phyloP scores from a whole-genome alignment of 228 moss, liverwort and hornwort species.

The Sphagnum fallax region DNA sequence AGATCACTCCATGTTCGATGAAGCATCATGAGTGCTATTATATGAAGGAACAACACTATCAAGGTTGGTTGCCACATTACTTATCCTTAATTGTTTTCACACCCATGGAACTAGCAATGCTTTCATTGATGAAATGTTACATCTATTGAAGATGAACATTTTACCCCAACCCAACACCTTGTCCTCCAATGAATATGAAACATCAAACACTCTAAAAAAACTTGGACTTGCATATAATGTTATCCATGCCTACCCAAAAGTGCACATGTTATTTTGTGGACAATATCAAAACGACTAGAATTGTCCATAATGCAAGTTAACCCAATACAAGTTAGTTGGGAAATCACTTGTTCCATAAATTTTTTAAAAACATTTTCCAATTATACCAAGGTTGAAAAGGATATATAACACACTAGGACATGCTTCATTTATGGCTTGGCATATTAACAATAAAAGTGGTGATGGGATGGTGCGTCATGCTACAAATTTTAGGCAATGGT shows the following conservation, averaged over 20 bases:
- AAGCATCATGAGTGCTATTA: no score
- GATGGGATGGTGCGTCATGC: not conserved
- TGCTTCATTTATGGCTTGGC: not conserved
- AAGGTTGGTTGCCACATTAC: not conserved
- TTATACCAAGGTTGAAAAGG: not conserved
- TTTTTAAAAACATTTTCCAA: not conserved
- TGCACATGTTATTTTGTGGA: not conserved
- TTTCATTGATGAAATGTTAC: not conserved
- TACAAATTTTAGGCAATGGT: not conserved
- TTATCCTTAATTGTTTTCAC: not conserved
- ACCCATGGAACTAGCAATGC: not conserved
- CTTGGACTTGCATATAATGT: not conserved
- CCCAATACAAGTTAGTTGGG: not conserved
- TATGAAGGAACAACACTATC: no score
- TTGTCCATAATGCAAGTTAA: not conserved
- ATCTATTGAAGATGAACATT: not conserved
- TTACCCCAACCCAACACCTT: not conserved
- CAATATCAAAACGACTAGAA: no score
- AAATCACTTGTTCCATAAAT: not conserved
- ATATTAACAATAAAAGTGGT: not conserved
- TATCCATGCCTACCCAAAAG: not conserved
- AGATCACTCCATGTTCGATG: no score
- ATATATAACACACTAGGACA: not conserved
- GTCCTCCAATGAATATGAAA: not conserved
- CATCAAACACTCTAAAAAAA: not conserved